phyloP scores from a whole-genome alignment of 202 grass and related monocot genomes.

The Setaria viridis region DNA sequence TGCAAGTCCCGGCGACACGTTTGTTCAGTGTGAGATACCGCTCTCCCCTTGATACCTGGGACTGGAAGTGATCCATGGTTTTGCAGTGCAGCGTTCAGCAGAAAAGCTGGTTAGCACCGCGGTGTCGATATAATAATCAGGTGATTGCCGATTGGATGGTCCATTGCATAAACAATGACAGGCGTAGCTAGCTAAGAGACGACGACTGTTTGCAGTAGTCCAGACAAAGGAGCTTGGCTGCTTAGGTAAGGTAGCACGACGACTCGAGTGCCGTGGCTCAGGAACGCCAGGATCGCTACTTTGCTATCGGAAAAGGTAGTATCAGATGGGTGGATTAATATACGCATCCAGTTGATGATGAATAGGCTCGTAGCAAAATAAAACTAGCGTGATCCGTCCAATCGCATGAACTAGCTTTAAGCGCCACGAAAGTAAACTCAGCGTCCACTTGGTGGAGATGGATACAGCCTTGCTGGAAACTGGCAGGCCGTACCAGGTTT shows the following conservation, averaged over 20 bases:
- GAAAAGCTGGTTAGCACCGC: background rate
- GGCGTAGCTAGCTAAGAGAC: too few species aligned
- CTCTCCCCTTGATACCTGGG: background rate
- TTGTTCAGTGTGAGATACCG: background rate
- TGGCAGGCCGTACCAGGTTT: conserved; percentile 28
- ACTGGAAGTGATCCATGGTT: background rate
- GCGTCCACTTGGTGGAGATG: background rate
- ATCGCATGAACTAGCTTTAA: conserved; percentile 6
- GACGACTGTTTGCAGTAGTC: too few species aligned
- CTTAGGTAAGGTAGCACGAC: conserved; percentile 30
- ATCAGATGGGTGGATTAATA: background rate
- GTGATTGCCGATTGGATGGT: background rate
- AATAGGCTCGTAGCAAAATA: background rate
- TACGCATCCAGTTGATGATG: conserved; percentile 14
- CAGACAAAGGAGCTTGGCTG: too few species aligned
- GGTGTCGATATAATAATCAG: background rate
- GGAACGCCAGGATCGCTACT: background rate
- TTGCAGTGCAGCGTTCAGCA: background rate
- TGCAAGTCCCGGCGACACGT: background rate
- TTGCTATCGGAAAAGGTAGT: background rate
- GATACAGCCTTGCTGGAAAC: conserved; percentile 3
- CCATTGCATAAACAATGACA: background rate
- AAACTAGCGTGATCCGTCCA: background rate
- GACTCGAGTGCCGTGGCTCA: background rate
- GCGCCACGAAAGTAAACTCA: background rate